Evolutionary conservation across 495 filamentous ascomycete species (phyloP), one percentile per base, ranked within the genome.

Genomic region (Xylaria bambusicola): DNA sequence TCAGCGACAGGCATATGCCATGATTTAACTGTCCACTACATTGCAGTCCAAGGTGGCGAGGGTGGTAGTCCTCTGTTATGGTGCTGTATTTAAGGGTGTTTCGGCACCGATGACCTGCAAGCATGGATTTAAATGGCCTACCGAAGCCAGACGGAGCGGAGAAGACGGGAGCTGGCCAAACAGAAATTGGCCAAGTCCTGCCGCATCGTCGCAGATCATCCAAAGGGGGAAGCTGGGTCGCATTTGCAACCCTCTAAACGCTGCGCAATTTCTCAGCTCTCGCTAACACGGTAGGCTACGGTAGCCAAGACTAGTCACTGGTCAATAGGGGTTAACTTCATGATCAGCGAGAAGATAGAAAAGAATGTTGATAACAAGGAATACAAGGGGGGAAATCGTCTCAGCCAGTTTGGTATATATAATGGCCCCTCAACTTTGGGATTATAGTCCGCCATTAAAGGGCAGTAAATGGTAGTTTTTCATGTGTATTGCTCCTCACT

Each of bases 201-300:
- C 51, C 24, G 15, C 36, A 42, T 24, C 20, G 12, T 42, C 38
- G 26, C 52, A 44, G 52, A 54, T 54, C 52, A 23, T 53, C 52
- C 38, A 17, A 31, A 44, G 36, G 13, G 33, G 48, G 49, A n/a
- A 38, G 24, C 36, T 42, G 36, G 35, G 52, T 54, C 38, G 21
- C 52, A 42, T 15, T 18, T 54, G 36, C 38, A 42, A 42, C 36
- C 52, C 38, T 42, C 20, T 17, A 12, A 29, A 12, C 5, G 6
- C 27, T 15, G 21, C 45, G 45, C 24, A 24, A 52, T 38, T 52
- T 41, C 40, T 51, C 21, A 9, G 15, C 35, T 35, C 35, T 52
- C 21, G 15, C 35, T 24, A 52, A 52, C 27, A n/a, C 3, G 50
- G 35, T 13, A 44, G 41, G 6, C 23, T 26, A 27, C 3, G 50